Conservation (phyloP, 2,329 filamentous ascomycete species). For the Thielaviopsis musarum region DNA sequence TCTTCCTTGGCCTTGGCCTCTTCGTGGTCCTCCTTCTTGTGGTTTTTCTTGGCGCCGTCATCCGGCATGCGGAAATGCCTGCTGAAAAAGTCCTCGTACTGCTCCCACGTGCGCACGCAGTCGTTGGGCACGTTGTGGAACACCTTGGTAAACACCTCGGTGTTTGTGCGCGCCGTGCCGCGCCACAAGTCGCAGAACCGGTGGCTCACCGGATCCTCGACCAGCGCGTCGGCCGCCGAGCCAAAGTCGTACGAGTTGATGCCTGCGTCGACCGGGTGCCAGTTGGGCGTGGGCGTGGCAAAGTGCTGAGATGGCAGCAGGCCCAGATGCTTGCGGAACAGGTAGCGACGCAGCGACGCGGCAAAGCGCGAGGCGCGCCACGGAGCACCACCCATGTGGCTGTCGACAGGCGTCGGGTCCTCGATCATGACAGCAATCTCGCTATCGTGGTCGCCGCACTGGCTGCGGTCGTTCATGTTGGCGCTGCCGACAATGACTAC, state of each 20-base stretch:
- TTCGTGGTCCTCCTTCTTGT: constrained; percentile 21
- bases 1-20: constrained; percentile 29
- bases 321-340: constrained; percentile 86
- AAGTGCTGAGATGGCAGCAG: constrained; percentile 59
- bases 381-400: constrained; percentile 54
- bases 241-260: constrained; percentile 62
- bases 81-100: constrained; percentile 57
- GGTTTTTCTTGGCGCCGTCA: constrained; percentile 23
- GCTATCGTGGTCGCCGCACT: constrained; percentile 70
- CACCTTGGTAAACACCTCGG: constrained; percentile 59
- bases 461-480: constrained; percentile 46
- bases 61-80: constrained; percentile 43
- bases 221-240: constrained; percentile 47
- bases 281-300: constrained; percentile 54
- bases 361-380: constrained; percentile 63
- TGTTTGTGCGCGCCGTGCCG: constrained; percentile 57
- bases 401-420: constrained; percentile 53
- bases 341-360: constrained; percentile 61
- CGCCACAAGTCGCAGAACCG: constrained; percentile 59
- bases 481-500: constrained; percentile 64
- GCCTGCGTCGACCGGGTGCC: constrained; percentile 52
- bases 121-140: constrained; percentile 69
- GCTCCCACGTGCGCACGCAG: constrained; percentile 49
- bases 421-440: constrained; percentile 85
- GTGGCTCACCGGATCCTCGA: constrained; percentile 55